Conservation (phyloP, 2,329 filamentous ascomycete genomes). For the Fusarium bactridioides region DNA sequence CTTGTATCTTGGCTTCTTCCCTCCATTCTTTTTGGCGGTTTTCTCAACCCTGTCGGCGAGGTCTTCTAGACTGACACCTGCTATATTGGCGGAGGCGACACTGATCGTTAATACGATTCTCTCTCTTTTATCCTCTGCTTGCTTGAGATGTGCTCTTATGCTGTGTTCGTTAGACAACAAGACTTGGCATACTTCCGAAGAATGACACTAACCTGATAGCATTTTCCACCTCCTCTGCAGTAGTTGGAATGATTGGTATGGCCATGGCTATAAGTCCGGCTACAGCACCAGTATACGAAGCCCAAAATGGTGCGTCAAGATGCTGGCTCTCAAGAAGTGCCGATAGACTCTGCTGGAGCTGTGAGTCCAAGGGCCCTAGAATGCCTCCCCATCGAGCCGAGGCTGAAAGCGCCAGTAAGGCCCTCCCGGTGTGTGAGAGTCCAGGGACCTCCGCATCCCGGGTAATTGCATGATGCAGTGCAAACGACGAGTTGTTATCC, state of each 20-base stretch:
- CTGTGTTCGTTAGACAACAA: slow-evolving; percentile 40
- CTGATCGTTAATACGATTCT: slow-evolving; percentile 49
- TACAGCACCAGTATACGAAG: slow-evolving; percentile 60
- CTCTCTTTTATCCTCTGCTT: slow-evolving; percentile 46
- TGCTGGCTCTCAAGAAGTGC: slow-evolving; percentile 50
- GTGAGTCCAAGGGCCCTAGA: slow-evolving; percentile 57
- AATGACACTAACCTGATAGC: slow-evolving; percentile 51
- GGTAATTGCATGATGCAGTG: slow-evolving; percentile 75
- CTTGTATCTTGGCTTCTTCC: slow-evolving; percentile 46
- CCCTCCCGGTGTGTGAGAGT: slow-evolving; percentile 75
- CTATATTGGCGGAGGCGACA: slow-evolving; percentile 42
- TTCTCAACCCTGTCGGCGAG: slow-evolving; percentile 47
- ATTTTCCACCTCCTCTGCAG: slow-evolving; percentile 45
- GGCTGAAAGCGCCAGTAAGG: slow-evolving; percentile 73
- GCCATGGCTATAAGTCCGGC: slow-evolving; percentile 54
- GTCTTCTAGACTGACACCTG: slow-evolving; percentile 45
- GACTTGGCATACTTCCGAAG: background rate
- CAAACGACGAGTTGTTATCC: slow-evolving; percentile 68
- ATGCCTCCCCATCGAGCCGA: slow-evolving; percentile 78
- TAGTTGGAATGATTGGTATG: slow-evolving; percentile 52
- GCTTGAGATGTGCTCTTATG: slow-evolving; percentile 41
- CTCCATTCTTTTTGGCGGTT: slow-evolving; percentile 45
- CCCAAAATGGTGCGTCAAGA: slow-evolving; percentile 58
- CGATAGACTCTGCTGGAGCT: slow-evolving; percentile 53
- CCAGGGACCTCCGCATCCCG: slow-evolving; percentile 75